Evolutionary conservation across 805 yeast species (phyloP).

Genomic region (Lipomyces chichibuensis): DNA sequence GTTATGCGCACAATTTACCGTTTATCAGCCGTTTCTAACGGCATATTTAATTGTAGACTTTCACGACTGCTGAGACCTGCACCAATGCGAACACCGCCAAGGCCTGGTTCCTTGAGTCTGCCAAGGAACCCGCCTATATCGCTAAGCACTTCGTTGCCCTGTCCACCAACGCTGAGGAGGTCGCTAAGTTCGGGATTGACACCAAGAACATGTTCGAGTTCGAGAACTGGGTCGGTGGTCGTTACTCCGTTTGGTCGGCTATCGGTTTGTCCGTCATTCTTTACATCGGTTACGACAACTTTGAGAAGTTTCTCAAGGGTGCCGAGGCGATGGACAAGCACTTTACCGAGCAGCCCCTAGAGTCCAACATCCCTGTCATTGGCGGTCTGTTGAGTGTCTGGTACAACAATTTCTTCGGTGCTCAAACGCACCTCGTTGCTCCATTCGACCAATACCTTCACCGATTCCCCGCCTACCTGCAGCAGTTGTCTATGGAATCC

Average conservation of each 20-base stretch:
- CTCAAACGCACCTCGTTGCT: constrained; percentile 97
- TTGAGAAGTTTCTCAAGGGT: constrained; percentile 89
- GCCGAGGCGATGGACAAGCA: constrained; percentile 97
- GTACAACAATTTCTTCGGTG: constrained; percentile 98
- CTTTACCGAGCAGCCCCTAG: constrained; percentile 80
- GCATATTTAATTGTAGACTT: constrained; percentile 58
- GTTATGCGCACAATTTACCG: not conserved
- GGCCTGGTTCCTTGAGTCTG: constrained; percentile 82
- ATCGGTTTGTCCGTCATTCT: constrained; percentile 95
- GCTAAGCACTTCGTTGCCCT: constrained; percentile 98
- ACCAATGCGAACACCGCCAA: constrained; percentile 97
- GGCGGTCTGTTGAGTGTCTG: constrained; percentile 95
- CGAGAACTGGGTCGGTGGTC: constrained; percentile 99
- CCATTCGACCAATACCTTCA: constrained; percentile 99
- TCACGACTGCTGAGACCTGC: constrained; percentile 97
- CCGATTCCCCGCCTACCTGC: constrained; percentile 99
- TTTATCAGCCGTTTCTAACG: not conserved
- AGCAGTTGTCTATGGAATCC: constrained; percentile 98
- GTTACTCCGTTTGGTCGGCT: constrained; percentile 99
- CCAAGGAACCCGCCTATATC: constrained; percentile 69
- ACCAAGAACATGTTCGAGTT: constrained; percentile 98
- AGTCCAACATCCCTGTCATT: constrained; percentile 85
- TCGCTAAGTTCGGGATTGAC: constrained; percentile 94
- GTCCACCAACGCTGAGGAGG: constrained; percentile 90
- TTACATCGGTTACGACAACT: constrained; percentile 94